Evolutionary conservation across 108 stramenopile species (phyloP), one percentile per base, ranked within the genome.

Genomic region (Nitzschia sp.): DNA sequence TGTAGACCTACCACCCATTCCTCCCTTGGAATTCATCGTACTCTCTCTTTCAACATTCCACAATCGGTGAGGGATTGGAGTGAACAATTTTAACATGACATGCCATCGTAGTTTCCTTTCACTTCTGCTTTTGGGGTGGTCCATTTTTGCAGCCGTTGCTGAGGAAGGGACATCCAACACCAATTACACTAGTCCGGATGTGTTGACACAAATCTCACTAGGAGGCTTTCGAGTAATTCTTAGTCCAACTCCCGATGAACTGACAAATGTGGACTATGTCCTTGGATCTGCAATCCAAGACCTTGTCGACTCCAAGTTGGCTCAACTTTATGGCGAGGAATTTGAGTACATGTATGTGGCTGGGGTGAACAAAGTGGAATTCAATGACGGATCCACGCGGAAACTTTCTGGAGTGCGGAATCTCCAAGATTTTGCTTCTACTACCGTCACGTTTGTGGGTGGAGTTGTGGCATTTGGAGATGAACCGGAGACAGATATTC

Each of bases 321-420:
- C 42, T 20, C 6, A 46, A 24, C 3, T 21, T 1, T 62, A 40
- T 24, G 21, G 15, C 11, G 61, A 46, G 15, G 14, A 41, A 0
- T 62, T 62, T 21, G 43, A 44, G 10, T 62, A 62, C 41, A 44
- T 62, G 41, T 62, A 62, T 20, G 61, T 62, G 61, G 61, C 61
- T 9, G 11, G 21, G 22, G 41, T 62, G 43, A 24, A 46, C 17
- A 10, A 17, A 8, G 17, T 62, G 7, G 43, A 62, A 7, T 20
- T 17, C 11, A 41, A 62, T 17, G 57, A 58, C 9, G n/a, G n/a
- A n/a, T 26, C 57, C 9, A 40, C 14, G 1, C 57, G 57, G 38
- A 40, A 2, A 14, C 14, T n/a, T 10, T 3, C 57, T 2, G 1
- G 14, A 12, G 19, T 14, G 1, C 15, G 34, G 6, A n/a, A 58